phyloP scores from a whole-genome alignment of 2,329 filamentous ascomycete species.

The Fonsecaea pugnacius region DNA sequence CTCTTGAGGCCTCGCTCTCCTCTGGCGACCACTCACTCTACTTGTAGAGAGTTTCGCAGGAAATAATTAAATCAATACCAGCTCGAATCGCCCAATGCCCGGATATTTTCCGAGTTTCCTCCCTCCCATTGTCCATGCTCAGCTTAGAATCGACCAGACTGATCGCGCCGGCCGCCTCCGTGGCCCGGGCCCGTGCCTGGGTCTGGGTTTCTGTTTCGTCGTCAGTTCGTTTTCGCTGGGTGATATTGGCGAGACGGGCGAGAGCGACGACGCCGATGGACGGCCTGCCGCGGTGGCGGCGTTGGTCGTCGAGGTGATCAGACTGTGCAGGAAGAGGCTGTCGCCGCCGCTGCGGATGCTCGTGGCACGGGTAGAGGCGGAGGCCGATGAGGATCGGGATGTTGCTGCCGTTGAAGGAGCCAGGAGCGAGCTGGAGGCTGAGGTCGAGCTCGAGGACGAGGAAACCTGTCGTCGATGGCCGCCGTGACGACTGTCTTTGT shows the following conservation, averaged over 20 bases:
- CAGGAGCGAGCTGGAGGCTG: constrained; percentile 4
- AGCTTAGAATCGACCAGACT: neutral
- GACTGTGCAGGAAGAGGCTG: constrained; percentile 13
- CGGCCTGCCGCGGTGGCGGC: neutral
- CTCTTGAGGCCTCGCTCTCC: neutral
- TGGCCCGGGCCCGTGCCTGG: neutral
- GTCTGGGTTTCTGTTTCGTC: neutral
- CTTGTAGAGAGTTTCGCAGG: no score
- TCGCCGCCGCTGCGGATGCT: constrained; percentile 3
- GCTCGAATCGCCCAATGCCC: no score
- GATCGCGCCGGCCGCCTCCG: neutral
- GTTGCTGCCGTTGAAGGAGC: neutral
- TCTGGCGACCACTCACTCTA: neutral
- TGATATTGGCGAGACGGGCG: neutral
- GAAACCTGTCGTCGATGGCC: neutral
- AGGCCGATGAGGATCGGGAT: neutral
- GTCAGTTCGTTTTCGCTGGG: neutral
- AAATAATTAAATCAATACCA: no score
- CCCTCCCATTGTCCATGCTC: neutral
- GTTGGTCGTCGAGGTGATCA: constrained; percentile 5
- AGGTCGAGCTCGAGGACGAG: neutral
- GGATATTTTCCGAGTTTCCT: neutral
- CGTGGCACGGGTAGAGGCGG: neutral
- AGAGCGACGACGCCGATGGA: neutral
- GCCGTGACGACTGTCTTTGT: neutral